These are phyloP conservation scores for Euphorbia corollata DNA, from an alignment of 441 rosid genomes.

Conservation along the genomic window DNA sequence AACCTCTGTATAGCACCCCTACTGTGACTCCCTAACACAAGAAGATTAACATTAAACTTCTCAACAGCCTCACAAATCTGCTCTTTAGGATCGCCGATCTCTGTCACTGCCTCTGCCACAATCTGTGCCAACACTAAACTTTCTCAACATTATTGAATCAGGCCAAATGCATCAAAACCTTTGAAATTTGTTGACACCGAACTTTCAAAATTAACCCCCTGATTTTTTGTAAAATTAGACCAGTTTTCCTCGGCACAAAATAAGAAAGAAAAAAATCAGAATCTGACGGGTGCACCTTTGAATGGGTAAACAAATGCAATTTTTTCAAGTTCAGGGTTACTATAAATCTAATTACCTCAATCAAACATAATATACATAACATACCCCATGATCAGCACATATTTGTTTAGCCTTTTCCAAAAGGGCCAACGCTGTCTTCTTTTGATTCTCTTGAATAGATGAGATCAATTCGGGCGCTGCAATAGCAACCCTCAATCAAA, in stretches of 20 bases:
- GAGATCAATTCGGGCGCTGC: conserved; percentile 51
- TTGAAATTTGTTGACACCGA: too few relatives aligned
- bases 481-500: not conserved
- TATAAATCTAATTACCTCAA: too few relatives aligned
- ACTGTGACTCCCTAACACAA: conserved; percentile 54
- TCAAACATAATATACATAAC: not conserved
- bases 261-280: too few relatives aligned
- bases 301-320: too few relatives aligned
- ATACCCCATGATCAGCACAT: conserved; percentile 56
- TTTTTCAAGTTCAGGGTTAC: too few relatives aligned
- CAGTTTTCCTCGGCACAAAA: too few relatives aligned
- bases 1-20: conserved; percentile 62
- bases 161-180: too few relatives aligned
- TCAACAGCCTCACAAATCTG: conserved; percentile 55
- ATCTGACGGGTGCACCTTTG: too few relatives aligned
- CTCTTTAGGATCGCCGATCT: conserved; percentile 52
- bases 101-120: conserved; percentile 39
- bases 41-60: conserved; percentile 47
- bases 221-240: too few relatives aligned
- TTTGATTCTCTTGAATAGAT: conserved; percentile 42
- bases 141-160: too few relatives aligned
- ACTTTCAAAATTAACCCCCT: too few relatives aligned
- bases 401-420: conserved; percentile 44
- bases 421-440: conserved; percentile 33
- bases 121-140: conserved; percentile 28